Conservation (phyloP, 106 monocot species). For the Iris macrosiphon region DNA sequence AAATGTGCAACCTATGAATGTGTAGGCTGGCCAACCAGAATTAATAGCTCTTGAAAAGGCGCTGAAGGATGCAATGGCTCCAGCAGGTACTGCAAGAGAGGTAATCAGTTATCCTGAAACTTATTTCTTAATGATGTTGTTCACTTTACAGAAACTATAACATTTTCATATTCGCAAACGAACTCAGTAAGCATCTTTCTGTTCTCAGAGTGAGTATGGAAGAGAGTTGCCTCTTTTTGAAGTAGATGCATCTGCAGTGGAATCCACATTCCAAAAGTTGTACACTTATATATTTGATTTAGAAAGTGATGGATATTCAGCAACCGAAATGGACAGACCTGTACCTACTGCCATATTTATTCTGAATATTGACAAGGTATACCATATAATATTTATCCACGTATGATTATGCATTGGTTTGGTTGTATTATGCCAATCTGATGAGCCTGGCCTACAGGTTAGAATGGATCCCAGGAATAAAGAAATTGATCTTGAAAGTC, state of each 20-base stretch:
- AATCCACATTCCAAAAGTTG: slow-evolving; percentile 50
- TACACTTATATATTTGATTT: slow-evolving; percentile 67
- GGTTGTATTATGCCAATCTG: background rate
- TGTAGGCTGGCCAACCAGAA: slow-evolving; percentile 83
- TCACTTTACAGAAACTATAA: background rate
- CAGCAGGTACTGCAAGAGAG: slow-evolving; percentile 73
- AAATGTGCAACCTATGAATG: too few species aligned
- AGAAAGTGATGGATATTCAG: slow-evolving; percentile 48
- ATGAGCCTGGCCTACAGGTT: slow-evolving; percentile 23
- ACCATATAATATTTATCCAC: background rate
- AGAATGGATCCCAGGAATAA: slow-evolving; percentile 85
- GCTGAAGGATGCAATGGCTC: slow-evolving; percentile 79
- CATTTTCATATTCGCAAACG: background rate
- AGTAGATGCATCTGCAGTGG: slow-evolving; percentile 68
- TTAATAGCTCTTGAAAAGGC: slow-evolving; percentile 75
- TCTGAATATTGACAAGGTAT: slow-evolving; percentile 87
- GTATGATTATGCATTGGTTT: background rate
- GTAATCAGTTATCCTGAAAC: slow-evolving; percentile 22
- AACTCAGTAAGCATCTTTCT: background rate
- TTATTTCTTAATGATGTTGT: background rate
- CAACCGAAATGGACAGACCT: slow-evolving; percentile 64
- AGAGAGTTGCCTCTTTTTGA: slow-evolving; percentile 79
- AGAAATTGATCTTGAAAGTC: slow-evolving; percentile 41
- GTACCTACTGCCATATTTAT: slow-evolving; percentile 63
- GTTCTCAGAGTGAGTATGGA: slow-evolving; percentile 90